Conservation (phyloP, 371 early-diverging fungal genomes). For the Mortierella sp. region DNA sequence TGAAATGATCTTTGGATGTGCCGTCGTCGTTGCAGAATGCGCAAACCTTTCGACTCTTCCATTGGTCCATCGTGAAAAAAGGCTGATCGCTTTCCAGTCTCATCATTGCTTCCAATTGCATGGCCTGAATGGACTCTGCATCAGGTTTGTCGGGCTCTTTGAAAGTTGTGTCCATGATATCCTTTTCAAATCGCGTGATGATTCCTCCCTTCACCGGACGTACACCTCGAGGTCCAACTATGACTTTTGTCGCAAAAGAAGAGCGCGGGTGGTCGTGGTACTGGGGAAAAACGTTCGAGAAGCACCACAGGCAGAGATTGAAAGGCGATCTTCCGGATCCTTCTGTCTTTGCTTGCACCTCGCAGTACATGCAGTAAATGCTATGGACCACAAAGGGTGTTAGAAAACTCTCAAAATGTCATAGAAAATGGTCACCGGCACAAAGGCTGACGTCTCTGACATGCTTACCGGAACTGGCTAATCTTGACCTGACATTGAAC, state of each 20-base stretch:
- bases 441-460: not conserved
- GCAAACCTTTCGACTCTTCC: slow-evolving; percentile 70
- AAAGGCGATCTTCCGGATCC: slow-evolving; percentile 18
- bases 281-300: slow-evolving; percentile 75
- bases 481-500: slow-evolving; percentile 49
- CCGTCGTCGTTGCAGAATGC: slow-evolving; percentile 83
- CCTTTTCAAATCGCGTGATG: slow-evolving; percentile 72
- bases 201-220: slow-evolving; percentile 68
- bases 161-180: slow-evolving; percentile 60
- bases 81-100: slow-evolving; percentile 46
- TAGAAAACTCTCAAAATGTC: slow-evolving; percentile 16
- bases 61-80: slow-evolving; percentile 60
- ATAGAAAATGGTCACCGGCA: not conserved
- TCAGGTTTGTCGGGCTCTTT: slow-evolving; percentile 23
- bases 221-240: slow-evolving; percentile 62
- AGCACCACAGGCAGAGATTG: slow-evolving; percentile 67
- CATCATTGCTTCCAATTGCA: slow-evolving; percentile 35
- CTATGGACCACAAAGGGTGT: slow-evolving; percentile 57
- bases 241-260: slow-evolving; percentile 78
- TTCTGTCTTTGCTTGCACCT: slow-evolving; percentile 66
- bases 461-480: slow-evolving; percentile 47
- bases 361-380: slow-evolving; percentile 89
- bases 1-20: slow-evolving; percentile 62
- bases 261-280: slow-evolving; percentile 83
- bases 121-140: not conserved